Base-by-base conservation (phyloP, 202 grass and related monocot species). In the Digitaria exilis region DNA sequence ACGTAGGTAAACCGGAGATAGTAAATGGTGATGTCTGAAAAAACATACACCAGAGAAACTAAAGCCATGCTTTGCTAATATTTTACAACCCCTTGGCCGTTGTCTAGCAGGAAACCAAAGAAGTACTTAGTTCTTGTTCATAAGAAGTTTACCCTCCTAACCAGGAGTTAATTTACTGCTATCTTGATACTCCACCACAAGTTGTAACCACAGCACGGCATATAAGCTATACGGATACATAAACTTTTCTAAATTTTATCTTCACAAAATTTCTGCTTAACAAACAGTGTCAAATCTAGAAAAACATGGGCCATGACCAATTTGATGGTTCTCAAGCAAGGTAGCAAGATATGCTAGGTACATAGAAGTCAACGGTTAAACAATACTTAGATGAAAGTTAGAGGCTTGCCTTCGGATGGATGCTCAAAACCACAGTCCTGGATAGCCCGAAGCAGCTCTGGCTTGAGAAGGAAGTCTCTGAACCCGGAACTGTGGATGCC, bases 401-500 rank as follows among this genome's bases (percentile, higher is more conserved):
- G 50, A 1, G 41, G 44, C 85, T 90, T 99, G 89, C 97, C 97
- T 99, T 99, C 97, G 30, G 97, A 99, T 19, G 97, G 97, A 67
- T 99, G 97, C 79, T 99, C 97, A 87, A 99, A 99, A 18, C 97
- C 97, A 56, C 91, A 99, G 86, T 99, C 97, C 67, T 94, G 89
- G 68, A 99, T 99, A 30, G 97, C 93, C 55, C 96, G 85, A 67
- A 99, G 96, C 62, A 99, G 89, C 82, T 99, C 96, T 73, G 96
- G 96, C 76, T 99, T 99, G 84, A 99, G 92, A 29, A 99, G 85
- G 86, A 99, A 99, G 76, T 99, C 97, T 88, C 97, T 92, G 86
- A 99, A 99, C 0, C 97, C 97, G 7, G 97, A 99, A 75, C 97
- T 99, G 91, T 99, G 97, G 85, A 99, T 99, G 28, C 97, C 97